Conservation (phyloP, 768 basidiomycete genomes). For the Russula brevipes region DNA sequence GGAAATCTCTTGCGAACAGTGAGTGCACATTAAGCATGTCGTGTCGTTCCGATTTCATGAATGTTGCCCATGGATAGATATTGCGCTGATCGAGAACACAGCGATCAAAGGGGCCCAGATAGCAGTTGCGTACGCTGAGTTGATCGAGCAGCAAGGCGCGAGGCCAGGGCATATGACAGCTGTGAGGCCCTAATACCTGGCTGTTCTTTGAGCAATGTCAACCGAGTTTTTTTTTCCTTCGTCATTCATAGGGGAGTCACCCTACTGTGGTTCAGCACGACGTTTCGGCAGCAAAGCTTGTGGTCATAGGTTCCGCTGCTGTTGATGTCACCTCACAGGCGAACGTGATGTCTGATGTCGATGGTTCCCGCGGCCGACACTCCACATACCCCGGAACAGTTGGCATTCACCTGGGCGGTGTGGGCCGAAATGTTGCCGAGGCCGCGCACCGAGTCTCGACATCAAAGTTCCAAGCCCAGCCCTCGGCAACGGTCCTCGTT, state of each 20-base stretch:
- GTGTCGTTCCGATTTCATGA: not conserved
- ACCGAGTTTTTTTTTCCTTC: not conserved
- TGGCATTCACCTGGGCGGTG: slow-evolving; percentile 73
- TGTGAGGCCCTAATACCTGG: slow-evolving; percentile 9
- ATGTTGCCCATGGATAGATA: slow-evolving; percentile 42
- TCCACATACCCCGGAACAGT: slow-evolving; percentile 82
- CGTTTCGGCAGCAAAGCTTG: slow-evolving; percentile 40
- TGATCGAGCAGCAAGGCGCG: slow-evolving; percentile 30
- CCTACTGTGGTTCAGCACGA: not conserved
- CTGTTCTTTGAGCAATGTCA: not conserved
- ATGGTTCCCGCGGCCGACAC: slow-evolving; percentile 39
- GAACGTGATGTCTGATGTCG: slow-evolving; percentile 27
- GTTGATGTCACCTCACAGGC: slow-evolving; percentile 76
- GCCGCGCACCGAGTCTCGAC: slow-evolving; percentile 66
- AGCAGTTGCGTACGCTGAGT: slow-evolving; percentile 65
- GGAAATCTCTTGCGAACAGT: slow-evolving; percentile 70
- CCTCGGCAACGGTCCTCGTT: slow-evolving; percentile 51
- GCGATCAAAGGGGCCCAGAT: slow-evolving; percentile 75
- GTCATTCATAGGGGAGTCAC: not conserved
- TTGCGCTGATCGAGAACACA: slow-evolving; percentile 86
- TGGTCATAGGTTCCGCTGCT: slow-evolving; percentile 83
- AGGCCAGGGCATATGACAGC: slow-evolving; percentile 1
- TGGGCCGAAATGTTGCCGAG: slow-evolving; percentile 93
- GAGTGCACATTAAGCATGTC: slow-evolving; percentile 29
- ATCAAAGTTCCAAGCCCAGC: slow-evolving; percentile 27